Percentiles rank a stretch among this genome's conserved stretches.
phyloP scores from a whole-genome alignment of 495 filamentous ascomycete genomes.

The Cairneyella variabilis region DNA sequence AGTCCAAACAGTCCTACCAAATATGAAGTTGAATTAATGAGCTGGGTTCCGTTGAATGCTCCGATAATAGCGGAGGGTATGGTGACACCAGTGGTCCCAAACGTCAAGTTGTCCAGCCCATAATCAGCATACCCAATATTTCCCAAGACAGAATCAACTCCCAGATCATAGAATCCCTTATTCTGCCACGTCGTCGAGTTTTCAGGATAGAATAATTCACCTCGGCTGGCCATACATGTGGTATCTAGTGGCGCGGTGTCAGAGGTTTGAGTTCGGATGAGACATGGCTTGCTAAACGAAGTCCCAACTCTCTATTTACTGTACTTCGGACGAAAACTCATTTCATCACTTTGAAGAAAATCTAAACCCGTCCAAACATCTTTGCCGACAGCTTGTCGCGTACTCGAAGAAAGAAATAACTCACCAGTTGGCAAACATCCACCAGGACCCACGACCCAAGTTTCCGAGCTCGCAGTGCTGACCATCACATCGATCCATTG shows the following conservation, averaged over 20 bases:
- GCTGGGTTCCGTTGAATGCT: constrained; percentile 34
- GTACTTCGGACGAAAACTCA: no score
- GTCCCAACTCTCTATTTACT: no score
- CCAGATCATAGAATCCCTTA: constrained; percentile 51
- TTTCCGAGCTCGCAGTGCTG: constrained; percentile 52
- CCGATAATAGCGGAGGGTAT: constrained; percentile 41
- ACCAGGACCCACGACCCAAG: constrained; percentile 50
- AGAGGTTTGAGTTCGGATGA: background rate
- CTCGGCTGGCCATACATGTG: constrained; percentile 32
- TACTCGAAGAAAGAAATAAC: constrained; percentile 23
- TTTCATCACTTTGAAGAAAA: no score
- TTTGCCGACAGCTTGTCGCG: no score
- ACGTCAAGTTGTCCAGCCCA: constrained; percentile 52
- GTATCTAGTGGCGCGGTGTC: constrained; percentile 8
- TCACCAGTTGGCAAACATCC: constrained; percentile 41
- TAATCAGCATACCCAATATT: constrained; percentile 51
- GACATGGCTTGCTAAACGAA: no score
- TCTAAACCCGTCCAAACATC: no score
- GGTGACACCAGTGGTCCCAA: constrained; percentile 37
- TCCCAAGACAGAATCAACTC: constrained; percentile 46
- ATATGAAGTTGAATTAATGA: constrained; percentile 50
- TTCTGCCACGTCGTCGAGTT: constrained; percentile 54
- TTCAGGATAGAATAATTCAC: constrained; percentile 46
- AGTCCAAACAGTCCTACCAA: constrained; percentile 58
- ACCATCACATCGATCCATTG: constrained; percentile 54